These are phyloP conservation scores for Dendrobium chrysotoxum DNA, from an alignment of 106 monocot species.

Conservation along the genomic window DNA sequence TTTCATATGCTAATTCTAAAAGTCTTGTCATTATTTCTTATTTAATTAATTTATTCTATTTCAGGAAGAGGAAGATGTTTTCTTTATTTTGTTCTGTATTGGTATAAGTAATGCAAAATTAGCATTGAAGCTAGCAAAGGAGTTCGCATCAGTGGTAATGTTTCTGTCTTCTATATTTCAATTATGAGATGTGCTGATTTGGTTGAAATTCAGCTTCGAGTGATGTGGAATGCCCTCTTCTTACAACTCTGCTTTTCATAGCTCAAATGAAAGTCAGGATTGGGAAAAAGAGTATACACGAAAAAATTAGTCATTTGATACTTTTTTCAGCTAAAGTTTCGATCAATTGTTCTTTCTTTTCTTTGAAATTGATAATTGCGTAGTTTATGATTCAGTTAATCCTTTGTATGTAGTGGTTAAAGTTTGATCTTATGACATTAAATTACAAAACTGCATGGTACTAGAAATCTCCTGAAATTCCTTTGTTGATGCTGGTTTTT, in stretches of 20 bases:
- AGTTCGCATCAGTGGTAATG: slow-evolving; percentile 49
- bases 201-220: neutral
- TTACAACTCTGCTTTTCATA: too few species aligned
- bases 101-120: slow-evolving; percentile 48
- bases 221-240: too few species aligned
- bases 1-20: neutral
- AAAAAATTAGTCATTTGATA: neutral
- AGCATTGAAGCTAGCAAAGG: slow-evolving; percentile 34
- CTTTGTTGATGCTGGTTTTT: neutral
- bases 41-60: neutral
- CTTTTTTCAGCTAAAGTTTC: too few species aligned
- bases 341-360: neutral
- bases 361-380: too few species aligned
- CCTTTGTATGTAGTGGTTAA: neutral
- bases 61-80: slow-evolving; percentile 84
- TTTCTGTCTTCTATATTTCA: neutral
- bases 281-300: neutral
- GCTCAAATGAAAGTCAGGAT: too few species aligned
- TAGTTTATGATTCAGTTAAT: neutral
- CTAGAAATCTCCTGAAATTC: neutral
- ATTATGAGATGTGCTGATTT: neutral
- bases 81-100: slow-evolving; percentile 46
- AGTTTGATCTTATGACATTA: neutral
- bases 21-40: neutral
- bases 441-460: neutral